These are phyloP conservation scores for Teunomyces aglyptinius DNA, from an alignment of 805 yeast species.

Conservation along the genomic window DNA sequence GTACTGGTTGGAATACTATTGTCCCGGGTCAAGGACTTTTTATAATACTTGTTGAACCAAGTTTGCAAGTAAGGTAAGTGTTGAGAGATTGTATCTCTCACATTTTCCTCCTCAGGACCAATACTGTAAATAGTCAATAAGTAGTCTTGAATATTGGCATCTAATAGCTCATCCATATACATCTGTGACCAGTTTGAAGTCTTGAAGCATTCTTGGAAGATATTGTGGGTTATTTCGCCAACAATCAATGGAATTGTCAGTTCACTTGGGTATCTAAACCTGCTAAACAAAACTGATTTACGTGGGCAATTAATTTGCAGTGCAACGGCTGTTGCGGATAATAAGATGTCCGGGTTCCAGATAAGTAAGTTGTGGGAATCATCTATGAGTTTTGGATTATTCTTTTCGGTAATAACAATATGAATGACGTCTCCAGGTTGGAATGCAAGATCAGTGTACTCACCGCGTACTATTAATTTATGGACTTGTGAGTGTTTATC, in stretches of 20 bases:
- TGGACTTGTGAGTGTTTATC: constrained; percentile 29
- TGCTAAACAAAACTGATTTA: constrained; percentile 57
- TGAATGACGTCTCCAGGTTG: constrained; percentile 58
- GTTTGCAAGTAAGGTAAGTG: constrained; percentile 52
- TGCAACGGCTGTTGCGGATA: constrained; percentile 81
- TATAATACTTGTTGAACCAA: constrained; percentile 52
- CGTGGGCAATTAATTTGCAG: constrained; percentile 74
- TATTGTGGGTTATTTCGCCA: constrained; percentile 80
- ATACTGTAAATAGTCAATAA: constrained; percentile 55
- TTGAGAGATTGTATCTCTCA: constrained; percentile 41
- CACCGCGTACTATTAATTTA: constrained; percentile 58
- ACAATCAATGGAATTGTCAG: constrained; percentile 61
- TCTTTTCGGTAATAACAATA: constrained; percentile 47
- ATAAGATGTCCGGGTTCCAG: constrained; percentile 78
- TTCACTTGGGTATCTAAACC: constrained; percentile 64
- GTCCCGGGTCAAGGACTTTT: constrained; percentile 12
- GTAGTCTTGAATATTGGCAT: constrained; percentile 41
- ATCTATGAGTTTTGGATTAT: constrained; percentile 48
- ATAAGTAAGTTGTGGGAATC: constrained; percentile 61
- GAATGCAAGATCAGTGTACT: constrained; percentile 53
- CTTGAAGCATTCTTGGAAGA: constrained; percentile 61
- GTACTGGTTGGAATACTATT: constrained; percentile 9
- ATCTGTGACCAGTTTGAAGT: constrained; percentile 33
- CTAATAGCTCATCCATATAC: constrained; percentile 38
- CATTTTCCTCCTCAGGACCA: constrained; percentile 45